A percentile compares a stretch with the other conserved stretches of the same genome.
These are phyloP conservation scores for Alternaria sp. DNA, from an alignment of 2,329 filamentous ascomycete species.

Conservation along the genomic window DNA sequence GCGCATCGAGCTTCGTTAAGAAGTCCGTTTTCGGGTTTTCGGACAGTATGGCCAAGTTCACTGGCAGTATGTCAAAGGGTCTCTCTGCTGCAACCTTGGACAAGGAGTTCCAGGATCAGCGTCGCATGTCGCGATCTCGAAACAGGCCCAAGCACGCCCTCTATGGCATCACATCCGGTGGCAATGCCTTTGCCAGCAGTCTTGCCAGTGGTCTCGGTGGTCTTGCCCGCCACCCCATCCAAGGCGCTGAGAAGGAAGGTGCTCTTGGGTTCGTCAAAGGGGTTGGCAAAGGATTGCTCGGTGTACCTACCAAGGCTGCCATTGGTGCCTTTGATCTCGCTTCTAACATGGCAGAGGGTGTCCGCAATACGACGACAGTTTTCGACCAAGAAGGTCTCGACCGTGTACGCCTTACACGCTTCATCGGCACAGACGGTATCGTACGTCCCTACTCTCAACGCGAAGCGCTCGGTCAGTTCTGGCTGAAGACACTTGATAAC, in stretches of 20 bases:
- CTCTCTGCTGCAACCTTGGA: constrained; percentile 94
- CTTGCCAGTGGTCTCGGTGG: constrained; percentile 94
- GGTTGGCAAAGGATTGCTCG: constrained; percentile 91
- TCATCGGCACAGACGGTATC: constrained; percentile 90
- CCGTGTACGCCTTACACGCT: constrained; percentile 89
- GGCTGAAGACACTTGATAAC: constrained; percentile 98
- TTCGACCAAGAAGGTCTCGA: constrained; percentile 96
- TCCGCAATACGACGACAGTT: constrained; percentile 97
- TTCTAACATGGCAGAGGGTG: constrained; percentile 95
- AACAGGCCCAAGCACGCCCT: constrained; percentile 97
- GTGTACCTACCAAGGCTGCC: constrained; percentile 94
- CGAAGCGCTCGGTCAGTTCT: constrained; percentile 95
- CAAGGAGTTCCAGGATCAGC: constrained; percentile 97
- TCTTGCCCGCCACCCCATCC: constrained; percentile 88
- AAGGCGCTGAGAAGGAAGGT: constrained; percentile 95
- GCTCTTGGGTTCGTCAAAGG: constrained; percentile 96
- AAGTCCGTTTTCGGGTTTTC: constrained; percentile 98
- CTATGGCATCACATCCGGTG: constrained; percentile 93
- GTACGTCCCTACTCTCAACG: constrained; percentile 94
- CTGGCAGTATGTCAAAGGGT: constrained; percentile 95
- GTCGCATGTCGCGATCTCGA: constrained; percentile 89
- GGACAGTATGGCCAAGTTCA: constrained; percentile 97
- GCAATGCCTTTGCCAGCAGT: constrained; percentile 92
- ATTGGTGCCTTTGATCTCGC: constrained; percentile 97
- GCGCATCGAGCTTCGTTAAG: constrained; percentile 96